These are phyloP conservation scores for Solanum aculeatissimum DNA, from an alignment of 305 asterid genomes.

Conservation along the genomic window DNA sequence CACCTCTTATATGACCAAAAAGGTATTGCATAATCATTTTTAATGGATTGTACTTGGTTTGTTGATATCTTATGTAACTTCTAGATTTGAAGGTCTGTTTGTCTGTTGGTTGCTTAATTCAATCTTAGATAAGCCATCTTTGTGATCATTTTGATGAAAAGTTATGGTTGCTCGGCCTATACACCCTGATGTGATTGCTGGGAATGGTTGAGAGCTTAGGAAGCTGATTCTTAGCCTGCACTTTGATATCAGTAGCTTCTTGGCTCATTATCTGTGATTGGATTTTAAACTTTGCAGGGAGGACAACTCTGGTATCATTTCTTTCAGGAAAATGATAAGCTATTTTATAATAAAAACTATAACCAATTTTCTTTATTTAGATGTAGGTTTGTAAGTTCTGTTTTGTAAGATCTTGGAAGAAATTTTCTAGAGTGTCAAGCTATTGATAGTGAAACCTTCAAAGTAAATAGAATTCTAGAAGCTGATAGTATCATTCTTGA, in stretches of 20 bases:
- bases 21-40: slow-evolving; percentile 32
- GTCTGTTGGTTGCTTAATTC: not conserved
- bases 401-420: not conserved
- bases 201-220: not conserved
- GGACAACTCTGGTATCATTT: not conserved
- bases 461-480: not conserved
- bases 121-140: not conserved
- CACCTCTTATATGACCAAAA: slow-evolving; percentile 54
- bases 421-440: not conserved
- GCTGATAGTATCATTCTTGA: not conserved
- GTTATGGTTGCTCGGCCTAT: not conserved
- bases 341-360: not conserved
- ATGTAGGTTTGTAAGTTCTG: not conserved
- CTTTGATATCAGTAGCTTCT: not conserved
- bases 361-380: not conserved
- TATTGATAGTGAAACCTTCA: not conserved
- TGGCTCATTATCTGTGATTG: not conserved
- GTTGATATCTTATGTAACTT: not conserved
- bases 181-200: not conserved
- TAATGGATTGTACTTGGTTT: not conserved
- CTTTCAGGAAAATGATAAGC: not conserved
- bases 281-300: not conserved
- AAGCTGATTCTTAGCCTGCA: not conserved
- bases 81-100: not conserved
- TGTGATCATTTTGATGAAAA: not conserved